Base-by-base conservation (phyloP, 164 flowering plant genomes). In the Buxus sempervirens region DNA sequence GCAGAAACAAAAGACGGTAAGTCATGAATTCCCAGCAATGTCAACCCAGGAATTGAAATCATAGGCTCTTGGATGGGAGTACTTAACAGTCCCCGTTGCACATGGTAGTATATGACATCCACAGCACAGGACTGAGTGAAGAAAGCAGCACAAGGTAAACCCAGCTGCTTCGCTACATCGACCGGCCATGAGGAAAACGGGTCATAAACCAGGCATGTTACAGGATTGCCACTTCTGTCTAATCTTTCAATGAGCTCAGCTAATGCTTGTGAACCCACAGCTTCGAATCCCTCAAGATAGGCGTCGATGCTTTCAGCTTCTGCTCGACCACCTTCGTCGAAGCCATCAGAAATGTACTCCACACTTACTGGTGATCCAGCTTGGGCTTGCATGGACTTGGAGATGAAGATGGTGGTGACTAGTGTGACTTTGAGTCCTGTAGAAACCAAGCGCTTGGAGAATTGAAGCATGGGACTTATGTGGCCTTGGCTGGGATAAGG, bases 291-390 rank as follows among this genome's bases (percentile, higher is more conserved):
- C 15, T 21, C n/a, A 25, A 62, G 22, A 54, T 72, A 75, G 26
- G 20, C 69, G 0, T 68, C 38, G 38, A 28, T 9, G 65, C 54
- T 45, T 18, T 42, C 76, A 0, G 78, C 79, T 25, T 59, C 62
- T 2, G 21, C 20, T 14, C 8, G 26, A 0, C 81, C 80, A 3
- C 77, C 79, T 1, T 72, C 65, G 10, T 79, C 84, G 41, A 23
- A 76, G 45, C 78, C 83, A 57, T 83, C 83, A 0, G 81, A 80
- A 23, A 81, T 74, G 54, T 77, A 36, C 23, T 72, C 72, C 0
- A 80, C 1, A 0, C 54, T 23, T 23, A 79, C 60, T 20, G 64
- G 27, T 32, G 38, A 3, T 14, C 24, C 0, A 10, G 57, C 0
- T 0, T 32, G 60, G 16, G 58, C 0, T 6, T 62, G n/a, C 19